Evolutionary conservation across 495 filamentous ascomycete genomes (phyloP), one percentile per base, ranked within the genome.

Genomic region (Penicillium desertorum): DNA sequence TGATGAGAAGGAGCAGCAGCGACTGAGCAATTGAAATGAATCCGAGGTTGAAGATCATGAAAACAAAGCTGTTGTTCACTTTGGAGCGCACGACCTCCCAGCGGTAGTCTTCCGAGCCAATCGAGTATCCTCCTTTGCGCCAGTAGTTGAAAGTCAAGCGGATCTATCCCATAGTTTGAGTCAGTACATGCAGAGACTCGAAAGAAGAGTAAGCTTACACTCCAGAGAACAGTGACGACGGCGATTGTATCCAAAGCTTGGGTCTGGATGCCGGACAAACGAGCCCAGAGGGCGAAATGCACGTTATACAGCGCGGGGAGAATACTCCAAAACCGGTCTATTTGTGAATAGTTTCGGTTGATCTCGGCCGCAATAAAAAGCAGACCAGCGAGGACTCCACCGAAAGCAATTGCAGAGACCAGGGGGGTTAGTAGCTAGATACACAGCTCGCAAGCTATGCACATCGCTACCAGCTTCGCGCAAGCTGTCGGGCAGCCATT

Each of bases 91-190:
- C 60, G 17, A 85, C 76, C 42, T 74, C 58, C 93, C 93, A 97
- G 69, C 95, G 83, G 70, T 99, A 99, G 72, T 99, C 95, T 71
- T 99, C 92, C 11, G 84, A 86, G 29, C 94, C 93, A 56, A 90
- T 79, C 23, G 76, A 72, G 69, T 98, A 99, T 17, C 95, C 95
- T 19, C 95, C 95, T 71, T 90, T 95, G 49, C 95, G 88, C 88
- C 89, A 96, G 71, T 96, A 99, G 74, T 99, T 99, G 82, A 81
- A 97, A 3, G 94, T 96, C 66, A 99, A 76, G 39, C 95, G 88
- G 49, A 77, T 56, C 86, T 90, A 64, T 57, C 37, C 20, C 22
- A 42, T 8, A 6, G 37, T 8, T 45, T 23, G 6, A 7, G n/a
- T 65, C 53, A 62, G 60, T 32, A 19, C 16, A 65, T 34, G 16